Evolutionary conservation across 805 yeast species (phyloP).

Genomic region (Candida michaelii): DNA sequence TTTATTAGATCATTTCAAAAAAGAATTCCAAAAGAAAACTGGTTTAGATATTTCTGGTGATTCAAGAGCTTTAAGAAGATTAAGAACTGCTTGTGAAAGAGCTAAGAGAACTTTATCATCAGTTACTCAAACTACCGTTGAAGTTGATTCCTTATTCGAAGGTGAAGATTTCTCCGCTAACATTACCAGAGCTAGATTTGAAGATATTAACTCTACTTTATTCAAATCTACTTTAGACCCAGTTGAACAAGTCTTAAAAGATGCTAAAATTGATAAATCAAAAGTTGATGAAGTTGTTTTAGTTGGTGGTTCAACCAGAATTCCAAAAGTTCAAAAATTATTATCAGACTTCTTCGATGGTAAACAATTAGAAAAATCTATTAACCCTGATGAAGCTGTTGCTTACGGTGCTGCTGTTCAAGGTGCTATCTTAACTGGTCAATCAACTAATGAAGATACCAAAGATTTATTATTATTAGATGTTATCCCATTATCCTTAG

Average conservation of each 20-base stretch:
- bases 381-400: conserved; percentile 53
- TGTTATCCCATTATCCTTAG: conserved; percentile 51
- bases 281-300: conserved; percentile 48
- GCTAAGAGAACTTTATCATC: conserved; percentile 52
- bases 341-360: conserved; percentile 51
- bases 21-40: conserved; percentile 48
- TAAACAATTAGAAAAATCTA: conserved; percentile 49
- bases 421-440: conserved; percentile 53
- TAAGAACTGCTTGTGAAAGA: conserved; percentile 54
- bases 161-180: conserved; percentile 52
- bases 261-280: conserved; percentile 43
- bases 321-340: conserved; percentile 51
- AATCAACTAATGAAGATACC: conserved; percentile 49
- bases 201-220: conserved; percentile 49
- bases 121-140: conserved; percentile 50
- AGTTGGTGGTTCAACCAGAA: conserved; percentile 54
- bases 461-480: conserved; percentile 51
- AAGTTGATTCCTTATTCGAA: conserved; percentile 49
- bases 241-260: conserved; percentile 51
- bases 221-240: conserved; percentile 52
- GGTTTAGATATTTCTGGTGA: conserved; percentile 47
- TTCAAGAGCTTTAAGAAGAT: conserved; percentile 51
- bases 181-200: conserved; percentile 52
- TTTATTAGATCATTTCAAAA: conserved; percentile 48
- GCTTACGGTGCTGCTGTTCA: conserved; percentile 54